Evolutionary conservation across 371 early-diverging fungal species (phyloP).

Genomic region (Mucor plumbeus): DNA sequence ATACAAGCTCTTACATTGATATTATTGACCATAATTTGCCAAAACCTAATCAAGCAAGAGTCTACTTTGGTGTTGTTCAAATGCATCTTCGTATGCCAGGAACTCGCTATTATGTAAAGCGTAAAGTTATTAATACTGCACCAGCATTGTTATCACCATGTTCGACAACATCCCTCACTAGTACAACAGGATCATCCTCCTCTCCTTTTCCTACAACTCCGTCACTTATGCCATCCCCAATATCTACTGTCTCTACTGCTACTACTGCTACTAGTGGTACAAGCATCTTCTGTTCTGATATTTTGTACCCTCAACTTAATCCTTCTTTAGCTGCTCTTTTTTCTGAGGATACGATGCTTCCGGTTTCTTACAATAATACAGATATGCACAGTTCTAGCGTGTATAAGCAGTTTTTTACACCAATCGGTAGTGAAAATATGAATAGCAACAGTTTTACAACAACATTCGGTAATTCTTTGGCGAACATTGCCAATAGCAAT

Average conservation of each 20-base stretch:
- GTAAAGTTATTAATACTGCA: conserved; percentile 14
- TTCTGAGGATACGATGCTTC: neutral
- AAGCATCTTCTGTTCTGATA: neutral
- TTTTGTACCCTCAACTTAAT: neutral
- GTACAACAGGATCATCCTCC: neutral
- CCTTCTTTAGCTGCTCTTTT: neutral
- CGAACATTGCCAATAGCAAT: neutral
- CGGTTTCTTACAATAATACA: neutral
- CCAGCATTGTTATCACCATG: neutral
- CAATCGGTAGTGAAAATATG: neutral
- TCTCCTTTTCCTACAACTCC: neutral
- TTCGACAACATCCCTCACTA: neutral
- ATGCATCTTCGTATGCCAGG: conserved; percentile 57
- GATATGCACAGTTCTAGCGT: neutral
- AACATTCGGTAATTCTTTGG: neutral
- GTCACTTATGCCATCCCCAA: neutral
- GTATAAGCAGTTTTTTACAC: neutral
- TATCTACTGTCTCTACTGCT: neutral
- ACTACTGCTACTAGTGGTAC: neutral
- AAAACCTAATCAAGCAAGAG: conserved; percentile 23
- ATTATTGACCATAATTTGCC: conserved; percentile 43
- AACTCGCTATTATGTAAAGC: conserved; percentile 51
- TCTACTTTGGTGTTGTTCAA: conserved; percentile 52
- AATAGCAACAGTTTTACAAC: neutral
- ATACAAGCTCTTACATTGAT: conserved; percentile 38